A percentile compares a stretch with the other conserved stretches of the same genome.
Evolutionary conservation across 306 rosid genomes (phyloP).

Genomic region (Hippophae gyantsensis): DNA sequence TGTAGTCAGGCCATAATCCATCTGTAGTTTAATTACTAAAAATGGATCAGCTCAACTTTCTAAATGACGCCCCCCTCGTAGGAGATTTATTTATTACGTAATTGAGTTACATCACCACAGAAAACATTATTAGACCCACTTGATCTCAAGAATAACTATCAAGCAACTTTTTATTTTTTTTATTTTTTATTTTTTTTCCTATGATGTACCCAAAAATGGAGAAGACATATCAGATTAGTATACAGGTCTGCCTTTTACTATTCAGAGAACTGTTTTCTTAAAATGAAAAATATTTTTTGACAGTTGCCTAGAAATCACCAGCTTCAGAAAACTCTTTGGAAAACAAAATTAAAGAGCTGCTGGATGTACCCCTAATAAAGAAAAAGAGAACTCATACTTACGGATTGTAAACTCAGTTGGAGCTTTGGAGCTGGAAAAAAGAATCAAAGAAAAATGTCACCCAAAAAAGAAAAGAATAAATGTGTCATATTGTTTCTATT

Average conservation of each 20-base stretch:
- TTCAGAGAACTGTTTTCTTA: neutral
- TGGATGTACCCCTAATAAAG: neutral
- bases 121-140: neutral
- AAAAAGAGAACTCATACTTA: conserved; percentile 39
- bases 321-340: neutral
- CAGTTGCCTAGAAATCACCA: neutral
- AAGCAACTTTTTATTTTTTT: neutral
- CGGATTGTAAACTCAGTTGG: conserved; percentile 80
- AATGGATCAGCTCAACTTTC: conserved; percentile 2
- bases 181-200: neutral
- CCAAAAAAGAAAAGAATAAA: neutral
- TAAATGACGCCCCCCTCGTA: conserved; percentile 2
- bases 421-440: conserved; percentile 51
- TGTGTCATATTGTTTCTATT: neutral
- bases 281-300: neutral
- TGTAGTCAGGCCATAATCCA: conserved; percentile 96
- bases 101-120: neutral
- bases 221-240: neutral
- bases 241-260: neutral
- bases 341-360: neutral
- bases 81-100: neutral
- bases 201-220: neutral
- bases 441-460: neutral
- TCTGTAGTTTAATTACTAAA: conserved; percentile 36
- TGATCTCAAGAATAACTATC: neutral